Base-by-base conservation (phyloP, 169 alveolate species). In the Plasmodium fragile region DNA sequence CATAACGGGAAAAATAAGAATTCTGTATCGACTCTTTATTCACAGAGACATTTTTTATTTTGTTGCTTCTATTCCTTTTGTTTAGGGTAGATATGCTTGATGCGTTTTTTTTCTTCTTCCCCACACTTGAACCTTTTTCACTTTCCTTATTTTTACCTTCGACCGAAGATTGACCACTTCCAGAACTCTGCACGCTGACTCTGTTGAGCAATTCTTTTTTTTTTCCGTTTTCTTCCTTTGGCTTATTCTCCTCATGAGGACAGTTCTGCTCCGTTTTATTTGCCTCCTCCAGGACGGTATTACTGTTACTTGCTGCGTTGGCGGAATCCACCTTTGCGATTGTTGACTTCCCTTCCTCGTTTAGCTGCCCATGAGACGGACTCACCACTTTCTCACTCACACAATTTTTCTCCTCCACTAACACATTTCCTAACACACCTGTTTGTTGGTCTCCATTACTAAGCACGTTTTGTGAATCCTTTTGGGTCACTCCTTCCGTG, bases 11-110 rank as follows among this genome's bases (percentile, higher is more conserved):
- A 6, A 79, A 79, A 2, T 41, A 79, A 0, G 85, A 79, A 79
- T 79, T 79, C 34, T 79, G 28, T 79, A 79, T 45, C 25, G 52
- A 22, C 18, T 79, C 32, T 16, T 79, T 79, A 30, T 32, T 53
- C 32, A 72, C 30, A 7, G 81, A 36, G 1, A 72, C 81, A 5
- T 79, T 79, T n/a, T n/a, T 41, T 41, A 41, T 79, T 79, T 22
- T 79, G 30, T 45, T 79, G 32, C 13, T 32, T 34, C 59, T 79
- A 5, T 10, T 39, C 7, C 72, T 32, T 22, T 32, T 79, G 32
- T 7, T 16, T 22, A 6, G 22, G 1, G 28, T 7, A 18, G 85
- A 45, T 79, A 41, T 18, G 34, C n/a, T 79, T 6, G 85, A 79
- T 16, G 85, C 3, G 25, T 32, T 45, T 13, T 43, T n/a, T 4